Evolutionary conservation across 2,329 filamentous ascomycete species (phyloP).

Genomic region (Hypoxylon sp.): DNA sequence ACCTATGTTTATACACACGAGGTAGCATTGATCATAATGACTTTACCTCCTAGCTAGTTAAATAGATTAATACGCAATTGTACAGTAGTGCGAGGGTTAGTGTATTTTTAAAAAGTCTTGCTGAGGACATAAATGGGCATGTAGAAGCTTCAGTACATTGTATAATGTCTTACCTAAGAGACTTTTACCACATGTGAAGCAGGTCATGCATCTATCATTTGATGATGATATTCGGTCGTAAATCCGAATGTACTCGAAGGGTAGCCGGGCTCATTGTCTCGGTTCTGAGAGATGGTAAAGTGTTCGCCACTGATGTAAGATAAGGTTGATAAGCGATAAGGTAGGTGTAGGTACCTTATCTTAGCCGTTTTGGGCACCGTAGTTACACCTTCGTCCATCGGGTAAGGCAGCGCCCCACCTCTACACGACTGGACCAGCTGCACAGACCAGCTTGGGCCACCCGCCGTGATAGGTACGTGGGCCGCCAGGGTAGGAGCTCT

Average conservation of each 20-base stretch:
- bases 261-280: background rate
- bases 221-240: too few relatives aligned
- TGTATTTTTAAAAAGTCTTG: too few relatives aligned
- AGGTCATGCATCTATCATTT: too few relatives aligned
- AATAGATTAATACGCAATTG: background rate
- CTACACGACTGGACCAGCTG: background rate
- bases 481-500: background rate
- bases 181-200: too few relatives aligned
- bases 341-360: background rate
- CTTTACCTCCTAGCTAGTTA: background rate
- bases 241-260: background rate
- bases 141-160: too few relatives aligned
- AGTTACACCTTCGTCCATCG: background rate
- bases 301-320: slow-evolving; percentile 4
- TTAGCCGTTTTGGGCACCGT: background rate
- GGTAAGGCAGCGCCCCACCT: background rate
- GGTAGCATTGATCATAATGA: background rate
- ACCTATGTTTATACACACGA: background rate
- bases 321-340: too few relatives aligned
- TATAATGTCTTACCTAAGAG: too few relatives aligned
- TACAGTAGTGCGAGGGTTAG: background rate
- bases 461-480: background rate
- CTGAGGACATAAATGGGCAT: too few relatives aligned
- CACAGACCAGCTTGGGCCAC: background rate
- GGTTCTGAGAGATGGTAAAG: background rate